phyloP scores from a whole-genome alignment of 495 filamentous ascomycete species.

The Lichina pygmaea region DNA sequence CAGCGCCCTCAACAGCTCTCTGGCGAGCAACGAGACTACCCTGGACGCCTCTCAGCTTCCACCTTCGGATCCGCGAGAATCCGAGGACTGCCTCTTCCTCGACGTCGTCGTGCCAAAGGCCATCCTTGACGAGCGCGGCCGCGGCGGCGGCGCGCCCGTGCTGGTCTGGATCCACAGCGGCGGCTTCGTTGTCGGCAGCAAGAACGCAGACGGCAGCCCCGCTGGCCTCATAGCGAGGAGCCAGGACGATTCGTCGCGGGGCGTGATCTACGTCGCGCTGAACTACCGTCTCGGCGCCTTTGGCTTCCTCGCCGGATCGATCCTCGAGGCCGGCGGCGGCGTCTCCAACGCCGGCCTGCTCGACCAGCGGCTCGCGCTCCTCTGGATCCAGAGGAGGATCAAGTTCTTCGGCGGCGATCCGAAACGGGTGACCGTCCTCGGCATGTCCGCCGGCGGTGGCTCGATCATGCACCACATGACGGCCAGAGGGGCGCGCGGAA shows the following conservation, averaged over 20 bases:
- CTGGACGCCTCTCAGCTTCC: background rate
- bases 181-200: background rate
- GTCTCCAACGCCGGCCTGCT: constrained; percentile 3
- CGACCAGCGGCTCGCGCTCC: constrained; percentile 4
- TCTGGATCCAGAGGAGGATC: constrained; percentile 8
- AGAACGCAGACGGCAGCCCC: background rate
- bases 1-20: background rate
- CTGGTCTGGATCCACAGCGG: constrained; percentile 14
- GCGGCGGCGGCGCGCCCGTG: constrained; percentile 13
- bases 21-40: background rate
- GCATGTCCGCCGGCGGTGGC: constrained; percentile 19
- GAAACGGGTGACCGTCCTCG: constrained; percentile 12
- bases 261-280: constrained; percentile 18
- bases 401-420: constrained; percentile 17
- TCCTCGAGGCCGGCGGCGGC: constrained; percentile 1
- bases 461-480: constrained; percentile 23
- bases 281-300: constrained; percentile 23
- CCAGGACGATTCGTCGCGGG: constrained; percentile 4
- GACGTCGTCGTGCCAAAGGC: constrained; percentile 16
- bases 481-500: constrained; percentile 18
- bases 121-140: constrained; percentile 1
- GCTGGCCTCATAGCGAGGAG: constrained; percentile 1
- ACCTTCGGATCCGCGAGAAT: constrained; percentile 1
- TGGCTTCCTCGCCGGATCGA: constrained; percentile 16
- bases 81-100: constrained; percentile 26